Evolutionary conservation across 192 early-diverging fungal genomes (phyloP).

Genomic region (Dispira parvispora): DNA sequence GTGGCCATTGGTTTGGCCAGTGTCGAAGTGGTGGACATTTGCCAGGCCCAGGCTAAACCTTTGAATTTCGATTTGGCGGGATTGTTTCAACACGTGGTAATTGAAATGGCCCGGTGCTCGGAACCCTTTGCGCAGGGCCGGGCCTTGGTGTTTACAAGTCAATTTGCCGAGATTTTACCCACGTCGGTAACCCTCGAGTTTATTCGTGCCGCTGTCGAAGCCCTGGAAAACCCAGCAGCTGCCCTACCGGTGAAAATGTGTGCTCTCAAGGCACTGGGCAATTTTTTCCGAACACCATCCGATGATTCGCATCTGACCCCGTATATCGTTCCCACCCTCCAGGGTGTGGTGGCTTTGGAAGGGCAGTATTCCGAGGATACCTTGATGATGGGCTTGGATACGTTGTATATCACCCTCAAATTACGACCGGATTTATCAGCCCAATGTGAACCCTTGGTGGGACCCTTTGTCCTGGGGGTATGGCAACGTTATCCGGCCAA

Average conservation of each 20-base stretch:
- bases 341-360: slow-evolving; percentile 22
- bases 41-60: slow-evolving; percentile 24
- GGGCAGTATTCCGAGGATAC: slow-evolving; percentile 28
- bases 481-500: slow-evolving; percentile 70
- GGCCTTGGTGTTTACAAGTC: slow-evolving; percentile 71
- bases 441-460: slow-evolving; percentile 49
- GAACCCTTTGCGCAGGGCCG: slow-evolving; percentile 83
- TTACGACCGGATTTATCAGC: slow-evolving; percentile 56
- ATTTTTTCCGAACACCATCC: slow-evolving; percentile 23
- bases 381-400: slow-evolving; percentile 27
- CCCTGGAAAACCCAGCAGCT: slow-evolving; percentile 25
- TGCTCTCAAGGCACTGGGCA: slow-evolving; percentile 25
- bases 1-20: slow-evolving; percentile 54
- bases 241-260: slow-evolving; percentile 26
- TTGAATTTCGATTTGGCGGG: slow-evolving; percentile 50
- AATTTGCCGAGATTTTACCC: slow-evolving; percentile 59
- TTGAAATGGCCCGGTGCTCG: slow-evolving; percentile 31
- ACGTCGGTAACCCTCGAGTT: slow-evolving; percentile 46
- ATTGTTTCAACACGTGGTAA: slow-evolving; percentile 68
- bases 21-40: slow-evolving; percentile 34
- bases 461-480: slow-evolving; percentile 53
- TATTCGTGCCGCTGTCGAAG: slow-evolving; percentile 56
- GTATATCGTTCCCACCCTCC: slow-evolving; percentile 19
- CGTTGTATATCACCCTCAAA: slow-evolving; percentile 26
- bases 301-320: slow-evolving; percentile 17